A percentile compares a stretch with the other conserved stretches of the same genome.
Evolutionary conservation across 2,329 filamentous ascomycete genomes (phyloP).

Genomic region (Colletotrichum sp.): DNA sequence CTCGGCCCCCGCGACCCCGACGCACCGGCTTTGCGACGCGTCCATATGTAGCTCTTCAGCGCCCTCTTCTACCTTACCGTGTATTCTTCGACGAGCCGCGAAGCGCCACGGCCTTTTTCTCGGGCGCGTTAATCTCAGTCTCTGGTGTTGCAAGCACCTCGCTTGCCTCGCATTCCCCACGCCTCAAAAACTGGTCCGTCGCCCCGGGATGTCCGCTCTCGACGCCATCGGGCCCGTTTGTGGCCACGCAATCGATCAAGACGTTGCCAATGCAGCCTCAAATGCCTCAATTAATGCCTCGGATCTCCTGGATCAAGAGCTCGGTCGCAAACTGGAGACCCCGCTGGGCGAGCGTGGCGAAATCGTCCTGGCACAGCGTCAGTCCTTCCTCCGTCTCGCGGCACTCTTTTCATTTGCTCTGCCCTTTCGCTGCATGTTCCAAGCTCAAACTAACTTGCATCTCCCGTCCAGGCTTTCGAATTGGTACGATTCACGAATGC

Average conservation of each 20-base stretch:
- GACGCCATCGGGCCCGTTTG: not conserved
- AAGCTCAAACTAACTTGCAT: not conserved
- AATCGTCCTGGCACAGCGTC: not conserved
- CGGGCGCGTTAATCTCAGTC: too few species aligned
- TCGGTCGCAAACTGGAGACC: not conserved
- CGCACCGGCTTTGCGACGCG: too few species aligned
- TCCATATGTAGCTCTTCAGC: too few species aligned
- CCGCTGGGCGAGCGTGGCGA: not conserved
- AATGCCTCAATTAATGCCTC: not conserved
- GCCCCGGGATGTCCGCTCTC: not conserved
- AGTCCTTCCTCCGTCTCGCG: not conserved
- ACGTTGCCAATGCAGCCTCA: not conserved
- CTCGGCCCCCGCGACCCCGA: too few species aligned
- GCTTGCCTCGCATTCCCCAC: not conserved
- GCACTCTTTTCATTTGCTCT: not conserved
- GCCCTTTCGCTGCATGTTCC: not conserved
- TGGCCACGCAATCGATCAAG: not conserved
- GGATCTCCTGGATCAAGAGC: not conserved
- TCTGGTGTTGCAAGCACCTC: too few species aligned
- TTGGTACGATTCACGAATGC: not conserved
- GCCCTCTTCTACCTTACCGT: too few species aligned
- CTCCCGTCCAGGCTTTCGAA: not conserved
- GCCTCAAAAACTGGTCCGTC: not conserved
- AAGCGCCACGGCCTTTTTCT: too few species aligned
- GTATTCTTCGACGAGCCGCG: too few species aligned